These are phyloP conservation scores for Ophiostoma piceae DNA, from an alignment of 2,329 filamentous ascomycete species.

Conservation along the genomic window DNA sequence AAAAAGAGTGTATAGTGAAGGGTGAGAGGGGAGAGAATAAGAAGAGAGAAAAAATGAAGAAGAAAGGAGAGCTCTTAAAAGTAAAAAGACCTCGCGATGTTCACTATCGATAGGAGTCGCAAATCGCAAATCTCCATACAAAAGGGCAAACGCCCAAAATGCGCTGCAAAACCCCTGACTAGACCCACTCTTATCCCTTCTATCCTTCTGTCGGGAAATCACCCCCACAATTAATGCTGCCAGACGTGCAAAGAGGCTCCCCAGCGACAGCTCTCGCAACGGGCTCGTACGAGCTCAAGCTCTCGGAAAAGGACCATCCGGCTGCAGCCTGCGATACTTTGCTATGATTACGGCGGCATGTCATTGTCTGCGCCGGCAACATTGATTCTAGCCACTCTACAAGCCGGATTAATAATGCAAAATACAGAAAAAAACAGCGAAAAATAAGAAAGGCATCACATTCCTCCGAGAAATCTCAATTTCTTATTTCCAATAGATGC, in stretches of 20 bases:
- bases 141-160: not conserved
- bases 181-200: not conserved
- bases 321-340: not conserved
- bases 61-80: not conserved
- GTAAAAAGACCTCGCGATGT: no score
- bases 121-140: conserved; percentile 4
- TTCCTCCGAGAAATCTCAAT: not conserved
- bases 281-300: not conserved
- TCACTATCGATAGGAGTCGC: not conserved
- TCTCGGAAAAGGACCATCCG: conserved; percentile 1
- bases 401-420: not conserved
- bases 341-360: not conserved
- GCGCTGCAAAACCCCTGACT: conserved; percentile 4
- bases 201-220: not conserved
- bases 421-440: not conserved
- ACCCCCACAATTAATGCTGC: conserved; percentile 1
- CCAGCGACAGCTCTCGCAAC: not conserved
- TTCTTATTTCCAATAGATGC: not conserved
- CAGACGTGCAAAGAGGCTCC: not conserved
- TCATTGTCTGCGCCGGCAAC: not conserved
- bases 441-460: not conserved
- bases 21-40: not conserved
- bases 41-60: not conserved
- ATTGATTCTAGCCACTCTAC: not conserved
- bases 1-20: no score